Evolutionary conservation across 371 early-diverging fungal species (phyloP).

Genomic region (Furculomyces boomerangus): DNA sequence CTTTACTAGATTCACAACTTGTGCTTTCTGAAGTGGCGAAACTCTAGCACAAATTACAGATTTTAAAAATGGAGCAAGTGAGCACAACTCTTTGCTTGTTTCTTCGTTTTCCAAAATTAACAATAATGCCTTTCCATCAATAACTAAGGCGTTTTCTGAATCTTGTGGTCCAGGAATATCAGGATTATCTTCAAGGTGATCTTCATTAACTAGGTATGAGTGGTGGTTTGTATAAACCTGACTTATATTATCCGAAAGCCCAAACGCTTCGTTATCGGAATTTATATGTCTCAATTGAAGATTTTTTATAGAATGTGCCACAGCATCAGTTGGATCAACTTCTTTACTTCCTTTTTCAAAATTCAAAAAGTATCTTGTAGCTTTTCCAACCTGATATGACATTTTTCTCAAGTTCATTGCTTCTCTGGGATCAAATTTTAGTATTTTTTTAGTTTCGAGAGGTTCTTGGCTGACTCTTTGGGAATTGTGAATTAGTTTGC

Average conservation of each 20-base stretch:
- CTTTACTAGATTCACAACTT: conserved; percentile 84
- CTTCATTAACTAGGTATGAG: no score
- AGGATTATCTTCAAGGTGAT: not conserved
- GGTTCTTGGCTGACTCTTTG: not conserved
- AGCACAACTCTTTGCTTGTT: conserved; percentile 39
- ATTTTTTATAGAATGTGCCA: no score
- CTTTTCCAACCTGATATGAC: not conserved
- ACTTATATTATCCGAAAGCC: no score
- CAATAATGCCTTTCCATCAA: conserved; percentile 82
- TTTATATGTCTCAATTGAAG: no score
- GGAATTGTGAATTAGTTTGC: conserved; percentile 14
- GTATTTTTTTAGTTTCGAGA: not conserved
- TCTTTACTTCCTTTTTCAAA: no score
- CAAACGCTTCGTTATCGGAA: no score
- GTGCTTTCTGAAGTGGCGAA: conserved; percentile 90
- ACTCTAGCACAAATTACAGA: conserved; percentile 91
- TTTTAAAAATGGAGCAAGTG: conserved; percentile 58
- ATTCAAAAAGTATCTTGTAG: not conserved
- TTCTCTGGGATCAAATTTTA: not conserved
- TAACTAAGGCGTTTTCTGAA: conserved; percentile 56
- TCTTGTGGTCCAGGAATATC: no score
- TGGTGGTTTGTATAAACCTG: no score
- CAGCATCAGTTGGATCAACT: no score
- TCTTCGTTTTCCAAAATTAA: conserved; percentile 44
- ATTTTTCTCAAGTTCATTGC: not conserved